phyloP scores from a whole-genome alignment of 2,329 filamentous ascomycete species.

The Thermothelomyces thermophilus region DNA sequence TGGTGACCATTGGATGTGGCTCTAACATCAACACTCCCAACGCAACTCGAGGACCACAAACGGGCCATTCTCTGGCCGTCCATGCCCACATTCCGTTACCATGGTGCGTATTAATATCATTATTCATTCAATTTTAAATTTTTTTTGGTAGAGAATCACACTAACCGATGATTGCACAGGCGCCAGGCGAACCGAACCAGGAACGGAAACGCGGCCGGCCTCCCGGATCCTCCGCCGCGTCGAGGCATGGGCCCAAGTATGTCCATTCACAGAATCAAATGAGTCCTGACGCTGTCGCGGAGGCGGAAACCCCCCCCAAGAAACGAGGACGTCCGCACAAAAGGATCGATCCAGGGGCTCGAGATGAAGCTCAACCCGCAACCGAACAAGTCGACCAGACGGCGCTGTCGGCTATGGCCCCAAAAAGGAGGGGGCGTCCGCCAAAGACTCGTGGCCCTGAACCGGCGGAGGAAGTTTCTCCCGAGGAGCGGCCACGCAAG shows the following conservation, averaged over 20 bases:
- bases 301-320: background rate
- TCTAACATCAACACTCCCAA: background rate
- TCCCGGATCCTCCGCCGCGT: constrained; percentile 26
- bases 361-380: background rate
- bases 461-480: background rate
- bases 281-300: background rate
- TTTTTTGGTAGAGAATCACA: background rate
- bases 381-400: background rate
- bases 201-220: constrained; percentile 34
- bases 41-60: background rate
- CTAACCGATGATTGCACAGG: constrained; percentile 21
- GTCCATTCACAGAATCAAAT: background rate
- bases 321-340: constrained; percentile 17
- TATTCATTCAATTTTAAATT: too few relatives aligned
- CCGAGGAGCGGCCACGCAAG: constrained; percentile 17
- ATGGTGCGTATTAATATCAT: too few relatives aligned
- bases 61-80: background rate
- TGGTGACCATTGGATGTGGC: background rate
- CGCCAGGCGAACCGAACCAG: constrained; percentile 25
- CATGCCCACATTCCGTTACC: background rate
- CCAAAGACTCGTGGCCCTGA: constrained; percentile 10
- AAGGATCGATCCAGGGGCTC: background rate
- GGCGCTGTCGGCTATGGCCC: background rate
- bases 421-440: constrained; percentile 16
- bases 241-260: constrained; percentile 10